Evolutionary conservation across 768 basidiomycete species (phyloP).

Genomic region (Rhizopogon sp.): DNA sequence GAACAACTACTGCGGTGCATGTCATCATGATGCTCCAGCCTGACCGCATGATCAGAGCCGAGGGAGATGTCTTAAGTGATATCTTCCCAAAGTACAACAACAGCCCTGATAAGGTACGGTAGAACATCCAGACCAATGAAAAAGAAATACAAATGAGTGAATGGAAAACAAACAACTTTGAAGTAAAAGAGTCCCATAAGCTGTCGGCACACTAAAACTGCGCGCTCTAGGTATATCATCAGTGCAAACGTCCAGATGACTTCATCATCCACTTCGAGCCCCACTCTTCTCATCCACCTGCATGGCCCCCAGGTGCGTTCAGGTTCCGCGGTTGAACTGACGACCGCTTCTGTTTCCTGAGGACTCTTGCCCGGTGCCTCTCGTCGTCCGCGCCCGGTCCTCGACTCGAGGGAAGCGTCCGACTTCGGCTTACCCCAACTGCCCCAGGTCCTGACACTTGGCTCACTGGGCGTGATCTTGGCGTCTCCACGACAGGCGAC

Average conservation of each 20-base stretch:
- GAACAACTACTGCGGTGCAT: background rate
- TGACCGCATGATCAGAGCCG: too few species aligned
- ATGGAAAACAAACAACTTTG: background rate
- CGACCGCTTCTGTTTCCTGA: conserved; percentile 49
- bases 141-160: background rate
- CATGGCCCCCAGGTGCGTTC: background rate
- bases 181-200: background rate
- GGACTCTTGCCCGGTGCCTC: conserved; percentile 32
- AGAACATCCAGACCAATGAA: background rate
- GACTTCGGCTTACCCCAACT: conserved; percentile 50
- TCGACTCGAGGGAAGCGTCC: conserved; percentile 50
- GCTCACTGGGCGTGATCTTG: conserved; percentile 25
- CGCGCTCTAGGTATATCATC: conserved; percentile 2
- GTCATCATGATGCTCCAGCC: too few species aligned
- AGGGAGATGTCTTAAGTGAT: background rate
- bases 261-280: background rate
- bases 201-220: background rate
- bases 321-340: conserved; percentile 31
- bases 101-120: background rate
- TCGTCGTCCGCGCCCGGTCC: conserved; percentile 27
- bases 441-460: conserved; percentile 22
- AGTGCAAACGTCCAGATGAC: background rate
- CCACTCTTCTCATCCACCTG: background rate
- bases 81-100: background rate
- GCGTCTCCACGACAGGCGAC: conserved; percentile 45